Conservation (phyloP, 306 rosid species). For the Psophocarpus tetragonolobus region DNA sequence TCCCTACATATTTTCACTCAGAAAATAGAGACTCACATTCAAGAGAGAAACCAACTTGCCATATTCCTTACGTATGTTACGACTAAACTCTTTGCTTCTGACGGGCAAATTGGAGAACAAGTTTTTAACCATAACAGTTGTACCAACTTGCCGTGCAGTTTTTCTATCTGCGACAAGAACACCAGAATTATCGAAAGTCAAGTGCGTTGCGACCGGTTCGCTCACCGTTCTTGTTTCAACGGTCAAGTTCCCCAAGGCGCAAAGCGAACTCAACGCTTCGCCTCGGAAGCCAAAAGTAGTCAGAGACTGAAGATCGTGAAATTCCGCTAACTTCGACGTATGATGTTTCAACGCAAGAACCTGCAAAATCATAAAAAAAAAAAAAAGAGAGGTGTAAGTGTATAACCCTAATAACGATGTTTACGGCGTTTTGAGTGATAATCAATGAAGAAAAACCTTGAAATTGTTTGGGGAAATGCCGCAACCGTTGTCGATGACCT, state of each 20-base stretch:
- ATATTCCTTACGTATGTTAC: constrained; percentile 90
- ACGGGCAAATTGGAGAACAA: constrained; percentile 83
- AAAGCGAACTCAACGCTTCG: constrained; percentile 91
- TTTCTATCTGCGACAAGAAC: constrained; percentile 68
- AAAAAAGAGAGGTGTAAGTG: no score
- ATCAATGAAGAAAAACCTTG: constrained; percentile 41
- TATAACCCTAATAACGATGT: constrained; percentile 10
- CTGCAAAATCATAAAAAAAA: constrained; percentile 34
- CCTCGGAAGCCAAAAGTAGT: constrained; percentile 95
- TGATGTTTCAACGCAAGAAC: constrained; percentile 84
- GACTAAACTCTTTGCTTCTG: constrained; percentile 79
- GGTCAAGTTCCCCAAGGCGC: constrained; percentile 70
- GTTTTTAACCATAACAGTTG: constrained; percentile 82
- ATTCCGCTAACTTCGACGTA: constrained; percentile 77
- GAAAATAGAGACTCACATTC: constrained; percentile 64
- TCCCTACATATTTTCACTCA: background rate
- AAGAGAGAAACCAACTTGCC: constrained; percentile 83
- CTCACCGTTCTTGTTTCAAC: constrained; percentile 76
- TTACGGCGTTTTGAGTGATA: background rate
- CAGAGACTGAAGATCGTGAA: constrained; percentile 87
- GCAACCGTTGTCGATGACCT: constrained; percentile 84
- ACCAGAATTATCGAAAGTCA: constrained; percentile 81
- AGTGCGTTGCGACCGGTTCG: constrained; percentile 73
- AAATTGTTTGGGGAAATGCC: constrained; percentile 85
- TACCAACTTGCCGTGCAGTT: constrained; percentile 86